phyloP scores from a whole-genome alignment of 1,284 basidiomycete species.

The Boletellus deceptivus region DNA sequence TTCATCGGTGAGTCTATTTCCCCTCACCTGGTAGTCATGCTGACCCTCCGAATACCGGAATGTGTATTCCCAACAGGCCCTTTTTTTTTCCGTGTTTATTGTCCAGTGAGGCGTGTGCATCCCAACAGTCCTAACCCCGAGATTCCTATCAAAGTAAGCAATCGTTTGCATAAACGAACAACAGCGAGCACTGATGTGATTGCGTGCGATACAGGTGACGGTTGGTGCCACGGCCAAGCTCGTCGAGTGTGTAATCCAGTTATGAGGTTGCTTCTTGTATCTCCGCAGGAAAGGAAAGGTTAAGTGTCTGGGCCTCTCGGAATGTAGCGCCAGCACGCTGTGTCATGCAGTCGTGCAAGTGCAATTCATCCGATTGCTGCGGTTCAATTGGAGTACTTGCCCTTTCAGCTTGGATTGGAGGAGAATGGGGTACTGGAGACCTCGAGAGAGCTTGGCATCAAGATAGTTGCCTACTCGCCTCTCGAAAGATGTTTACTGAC shows the following conservation, averaged over 20 bases:
- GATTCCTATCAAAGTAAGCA: constrained; percentile 19
- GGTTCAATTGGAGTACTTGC: constrained; percentile 47
- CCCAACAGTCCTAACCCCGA: constrained; percentile 18
- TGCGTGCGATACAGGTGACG: constrained; percentile 21
- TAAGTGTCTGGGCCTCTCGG: constrained; percentile 45
- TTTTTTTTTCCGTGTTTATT: too few species aligned
- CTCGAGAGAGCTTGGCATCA: constrained; percentile 29
- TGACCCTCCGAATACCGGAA: background rate
- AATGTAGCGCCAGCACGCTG: constrained; percentile 43
- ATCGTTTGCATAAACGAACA: background rate
- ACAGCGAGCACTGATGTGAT: background rate
- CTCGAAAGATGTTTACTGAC: constrained; percentile 45
- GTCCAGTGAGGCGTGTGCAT: too few species aligned
- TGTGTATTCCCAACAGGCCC: too few species aligned
- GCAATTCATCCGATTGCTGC: constrained; percentile 40
- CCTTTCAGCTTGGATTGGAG: constrained; percentile 39
- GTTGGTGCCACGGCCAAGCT: constrained; percentile 35
- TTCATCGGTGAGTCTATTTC: constrained; percentile 20
- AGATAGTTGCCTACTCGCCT: constrained; percentile 44
- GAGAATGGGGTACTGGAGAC: constrained; percentile 28
- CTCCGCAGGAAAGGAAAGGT: constrained; percentile 37
- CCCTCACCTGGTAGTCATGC: background rate
- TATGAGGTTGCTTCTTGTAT: too few species aligned
- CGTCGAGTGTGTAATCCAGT: constrained; percentile 27
- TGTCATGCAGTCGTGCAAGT: constrained; percentile 46